Base-by-base conservation (phyloP, 106 monocot genomes). In the Acorus calamus region DNA sequence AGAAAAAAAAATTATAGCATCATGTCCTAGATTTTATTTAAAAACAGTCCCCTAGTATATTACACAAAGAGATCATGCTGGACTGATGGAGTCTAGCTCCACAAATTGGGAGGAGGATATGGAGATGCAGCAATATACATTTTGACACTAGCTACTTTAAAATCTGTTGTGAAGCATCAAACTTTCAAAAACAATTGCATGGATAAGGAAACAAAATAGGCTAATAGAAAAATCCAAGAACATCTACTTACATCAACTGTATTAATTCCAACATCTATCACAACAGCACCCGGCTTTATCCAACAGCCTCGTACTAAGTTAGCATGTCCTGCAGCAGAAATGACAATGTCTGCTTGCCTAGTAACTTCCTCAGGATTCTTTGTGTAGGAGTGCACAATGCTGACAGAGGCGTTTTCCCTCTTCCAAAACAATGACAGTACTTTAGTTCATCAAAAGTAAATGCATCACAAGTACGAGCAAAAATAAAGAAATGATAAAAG, bases 261-360 rank as follows among this genome's bases (percentile, higher is more conserved):
- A 78, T 96, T 96, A 55, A 96, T 96, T 59, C 90, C 90, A 55
- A 96, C 90, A 70, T 96, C 94, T 57, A 96, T 85, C 11, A 96
- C 84, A 60, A 91, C 90, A 9, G 90, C 90, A 59, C 94, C 94
- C 51, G 94, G 87, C 68, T 96, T 96, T 74, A 96, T 65, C 94
- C 94, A 96, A 64, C 67, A 80, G 53, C 85, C 91, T 50, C 87
- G 82, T 45, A 98, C 96, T 72, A 91, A 71, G 60, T 98, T 87
- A 13, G 91, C 91, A 48, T 88, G 81, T 66, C 96, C 96, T 52
- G 66, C 85, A 53, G 91, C 96, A 56, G 91, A 76, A 5, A 91
- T 85, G 11, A 98, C 71, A 44, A 98, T 98, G 73, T 98, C 96
- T 28, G 87, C 96, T 72, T 98, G 87, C 53, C 76, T 78, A 60